Base-by-base conservation (phyloP, 208 protist genomes). In the Leishmania gerbilli region DNA sequence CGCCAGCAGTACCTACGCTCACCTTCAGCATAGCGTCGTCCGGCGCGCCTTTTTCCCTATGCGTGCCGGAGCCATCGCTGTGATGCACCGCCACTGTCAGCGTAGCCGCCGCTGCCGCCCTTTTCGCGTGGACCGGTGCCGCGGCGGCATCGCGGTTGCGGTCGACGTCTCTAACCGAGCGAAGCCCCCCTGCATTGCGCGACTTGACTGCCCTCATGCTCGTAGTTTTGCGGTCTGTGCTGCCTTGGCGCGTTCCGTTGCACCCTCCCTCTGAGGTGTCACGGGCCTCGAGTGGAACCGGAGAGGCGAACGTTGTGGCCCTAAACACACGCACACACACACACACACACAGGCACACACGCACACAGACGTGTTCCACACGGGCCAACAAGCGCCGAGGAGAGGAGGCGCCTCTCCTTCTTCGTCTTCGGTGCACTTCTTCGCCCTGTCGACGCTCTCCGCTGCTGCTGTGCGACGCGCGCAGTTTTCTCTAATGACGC, bases 131-230 rank as follows among this genome's bases (percentile, higher is more conserved):
- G 31, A n/a, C n/a, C 3, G 51, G 34, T 3, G 51, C 34, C 7
- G 51, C 24, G 34, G 21, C 55, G 5, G 56, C 74, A 31, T 19
- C 34, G 27, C 37, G 9, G n/a, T 24, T 64, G 27, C 17, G 31
- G 24, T 65, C 53, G 55, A 65, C 74, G 51, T 64, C 19, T 53
- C 53, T 37, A 11, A 4, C 58, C 37, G 58, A 69, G 55, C 40
- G 75, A 21, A 34, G 56, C 58, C n/a, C 42, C 19, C 15, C 75
- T 64, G 17, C 58, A 34, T 49, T 37, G 21, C 58, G 45, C n/a
- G 21, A 27, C 37, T 79, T 45, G 8, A 69, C 58, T 19, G 75
- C 75, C 34, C 40, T 58, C 75, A 79, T 79, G 9, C 21, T 17
- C 45, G 40, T 4, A 5, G 37, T 40, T 24, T n/a, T 76, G 11